Base-by-base conservation (phyloP, 805 yeast species). In the Phaffomyces antillensis region DNA sequence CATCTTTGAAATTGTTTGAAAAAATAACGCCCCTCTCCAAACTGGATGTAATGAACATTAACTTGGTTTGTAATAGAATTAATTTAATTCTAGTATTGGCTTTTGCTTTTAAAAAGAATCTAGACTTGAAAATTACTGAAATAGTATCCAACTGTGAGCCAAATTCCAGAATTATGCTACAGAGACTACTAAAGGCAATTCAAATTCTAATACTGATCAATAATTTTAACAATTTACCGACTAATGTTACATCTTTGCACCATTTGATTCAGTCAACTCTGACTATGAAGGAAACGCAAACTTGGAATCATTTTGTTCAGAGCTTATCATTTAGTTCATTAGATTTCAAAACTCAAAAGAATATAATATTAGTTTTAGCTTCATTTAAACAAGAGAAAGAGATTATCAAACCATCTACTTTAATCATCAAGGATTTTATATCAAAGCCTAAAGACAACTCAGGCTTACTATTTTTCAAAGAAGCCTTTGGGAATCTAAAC, bases 11-110 rank as follows among this genome's bases (percentile, higher is more conserved):
- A 31, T 46, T 56, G 11, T 28, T 55, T 34, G 62, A 58, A 24
- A 53, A 45, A 13, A 39, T 55, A 4, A 41, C 49, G 2, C 61
- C 62, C 0, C 48, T 58, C 2, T 49, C 60, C 4, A 53, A 44
- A 34, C 15, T 31, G 7, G 41, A 48, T 1, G 33, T 47, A 1
- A 18, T 52, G 24, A 51, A 45, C 28, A 23, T 50, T 16, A 32
- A 25, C 4, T 43, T 54, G 2, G 51, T 56, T 23, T 47, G 50
- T 40, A 58, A 58, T 46, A 50, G 62, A 43, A 16, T 50, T 28
- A 58, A 57, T 24, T 47, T 58, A 2, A 16, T 58, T 0, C 35
- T 57, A 2, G 47, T 47, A 15, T 24, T 54, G 13, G 40, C 53
- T 7, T 24, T 33, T 10, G 40, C 44, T 9, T 51, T 53, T 17